phyloP scores from a whole-genome alignment of 192 early-diverging fungal genomes.

The Borealophlyctis nickersoniae region DNA sequence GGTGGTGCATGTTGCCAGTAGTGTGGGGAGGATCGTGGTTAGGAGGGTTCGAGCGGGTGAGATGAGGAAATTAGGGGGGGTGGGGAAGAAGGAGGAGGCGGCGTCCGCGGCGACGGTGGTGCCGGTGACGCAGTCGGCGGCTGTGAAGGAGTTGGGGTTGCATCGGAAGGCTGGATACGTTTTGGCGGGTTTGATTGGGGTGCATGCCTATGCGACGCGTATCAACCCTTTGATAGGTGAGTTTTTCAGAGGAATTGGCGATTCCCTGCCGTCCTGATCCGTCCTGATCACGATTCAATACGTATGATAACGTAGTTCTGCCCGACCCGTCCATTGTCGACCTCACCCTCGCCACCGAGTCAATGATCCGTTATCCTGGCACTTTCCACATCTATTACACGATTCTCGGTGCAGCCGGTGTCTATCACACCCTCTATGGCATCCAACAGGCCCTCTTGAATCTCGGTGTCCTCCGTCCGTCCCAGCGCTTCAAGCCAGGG shows the following conservation, averaged over 20 bases:
- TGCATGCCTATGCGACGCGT: slow-evolving; percentile 20
- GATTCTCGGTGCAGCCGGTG: slow-evolving; percentile 18
- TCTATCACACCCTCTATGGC: slow-evolving; percentile 29
- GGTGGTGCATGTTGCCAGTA: slow-evolving; percentile 7
- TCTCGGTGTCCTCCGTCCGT: background rate
- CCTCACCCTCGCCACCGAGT: slow-evolving; percentile 15
- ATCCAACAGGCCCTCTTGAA: slow-evolving; percentile 10
- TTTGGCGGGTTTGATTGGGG: slow-evolving; percentile 7
- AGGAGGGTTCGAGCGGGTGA: background rate
- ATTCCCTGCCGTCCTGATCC: too few relatives aligned
- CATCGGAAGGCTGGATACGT: slow-evolving; percentile 22
- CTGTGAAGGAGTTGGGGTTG: slow-evolving; percentile 11
- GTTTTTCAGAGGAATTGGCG: too few relatives aligned
- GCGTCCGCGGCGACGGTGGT: background rate
- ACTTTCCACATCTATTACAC: slow-evolving; percentile 17
- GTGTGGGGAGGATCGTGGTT: background rate
- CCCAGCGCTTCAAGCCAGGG: slow-evolving; percentile 3
- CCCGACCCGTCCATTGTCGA: slow-evolving; percentile 29
- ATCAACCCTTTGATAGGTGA: slow-evolving; percentile 16
- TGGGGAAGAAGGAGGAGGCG: background rate
- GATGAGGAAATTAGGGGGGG: background rate
- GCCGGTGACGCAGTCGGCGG: background rate
- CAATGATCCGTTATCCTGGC: slow-evolving; percentile 3
- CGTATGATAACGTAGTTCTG: background rate
- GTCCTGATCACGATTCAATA: background rate